phyloP scores from a whole-genome alignment of 257 asterid species.

The Striga asiatica region DNA sequence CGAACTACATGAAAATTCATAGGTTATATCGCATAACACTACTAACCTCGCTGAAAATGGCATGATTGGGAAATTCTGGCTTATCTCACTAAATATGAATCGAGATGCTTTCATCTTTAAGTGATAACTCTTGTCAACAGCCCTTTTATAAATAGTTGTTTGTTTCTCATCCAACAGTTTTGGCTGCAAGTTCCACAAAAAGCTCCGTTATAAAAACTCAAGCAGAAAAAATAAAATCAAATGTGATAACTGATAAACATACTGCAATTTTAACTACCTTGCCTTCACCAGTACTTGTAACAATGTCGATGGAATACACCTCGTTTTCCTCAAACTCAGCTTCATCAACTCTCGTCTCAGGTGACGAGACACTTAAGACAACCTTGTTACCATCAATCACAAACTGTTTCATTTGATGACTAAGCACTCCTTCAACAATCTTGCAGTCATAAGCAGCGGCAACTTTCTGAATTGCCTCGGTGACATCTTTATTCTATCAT shows the following conservation, averaged over 20 bases:
- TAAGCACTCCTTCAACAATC: slow-evolving; percentile 85
- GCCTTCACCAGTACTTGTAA: slow-evolving; percentile 93
- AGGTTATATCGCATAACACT: background rate
- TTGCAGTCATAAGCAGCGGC: slow-evolving; percentile 95
- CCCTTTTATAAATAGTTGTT: slow-evolving; percentile 86
- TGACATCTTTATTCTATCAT: slow-evolving; percentile 63
- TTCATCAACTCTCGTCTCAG: slow-evolving; percentile 88
- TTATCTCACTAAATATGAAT: slow-evolving; percentile 85
- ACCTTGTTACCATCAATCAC: slow-evolving; percentile 95
- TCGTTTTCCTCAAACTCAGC: slow-evolving; percentile 95
- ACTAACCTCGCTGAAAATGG: slow-evolving; percentile 72
- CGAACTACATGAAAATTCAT: too few species aligned
- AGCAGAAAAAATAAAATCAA: background rate
- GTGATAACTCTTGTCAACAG: slow-evolving; percentile 79
- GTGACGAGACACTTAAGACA: slow-evolving; percentile 52
- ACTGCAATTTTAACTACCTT: slow-evolving; percentile 35
- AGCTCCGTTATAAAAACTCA: background rate
- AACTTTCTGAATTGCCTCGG: slow-evolving; percentile 79
- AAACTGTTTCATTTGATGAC: slow-evolving; percentile 93
- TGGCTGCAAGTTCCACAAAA: slow-evolving; percentile 32
- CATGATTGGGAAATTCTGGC: slow-evolving; percentile 80
- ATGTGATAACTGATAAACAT: background rate
- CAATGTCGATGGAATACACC: slow-evolving; percentile 75
- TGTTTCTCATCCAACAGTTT: slow-evolving; percentile 88
- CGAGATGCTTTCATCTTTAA: slow-evolving; percentile 91